Evolutionary conservation across 2,329 filamentous ascomycete species (phyloP), one percentile per base, ranked within the genome.

Genomic region (Nemania sp.): DNA sequence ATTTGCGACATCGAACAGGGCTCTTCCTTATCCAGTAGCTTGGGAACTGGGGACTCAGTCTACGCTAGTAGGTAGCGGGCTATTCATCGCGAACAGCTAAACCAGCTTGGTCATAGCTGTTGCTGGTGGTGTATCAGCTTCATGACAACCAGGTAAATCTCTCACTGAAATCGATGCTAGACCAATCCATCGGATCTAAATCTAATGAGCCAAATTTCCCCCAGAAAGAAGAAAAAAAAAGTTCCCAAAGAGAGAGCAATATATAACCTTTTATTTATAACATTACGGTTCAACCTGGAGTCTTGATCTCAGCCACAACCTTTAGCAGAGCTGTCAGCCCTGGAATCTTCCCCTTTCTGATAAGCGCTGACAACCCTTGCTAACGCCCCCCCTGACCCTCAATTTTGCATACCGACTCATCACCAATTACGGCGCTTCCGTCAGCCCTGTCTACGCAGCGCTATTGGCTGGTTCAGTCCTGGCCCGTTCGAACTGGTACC

Each of bases 381-480:
- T 56, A n/a, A 20, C 51, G 32, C 51, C 66, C 61, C 51, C 66
- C 61, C 63, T 66, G 8, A n/a, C 26, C 26, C 59, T 64, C 60
- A 55, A 70, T 56, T 66, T 56, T 52, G 59, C 52, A 49, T 55
- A 47, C 18, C 68, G 35, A 22, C 29, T 61, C 68, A 38, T 57
- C 59, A 62, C 55, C 55, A 65, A 67, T 64, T 66, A 72, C 73
- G 73, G 74, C 74, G 74, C 74, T 75, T 74, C 73, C 72, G 72
- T 57, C 64, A 70, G 41, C 55, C 43, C 51, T 52, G 32, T 60
- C 32, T 41, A 29, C 45, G 63, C 47, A 29, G 64, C 68, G 20
- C 64, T 51, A 76, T 75, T 76, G 74, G 73, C 53, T 68, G 68
- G 67, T 60, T 35, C 27, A 22, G 26, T 54, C 51, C 26, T 27